Base-by-base conservation (phyloP, 1,139 yeast genomes). In the Martiniozyma asiatica region DNA sequence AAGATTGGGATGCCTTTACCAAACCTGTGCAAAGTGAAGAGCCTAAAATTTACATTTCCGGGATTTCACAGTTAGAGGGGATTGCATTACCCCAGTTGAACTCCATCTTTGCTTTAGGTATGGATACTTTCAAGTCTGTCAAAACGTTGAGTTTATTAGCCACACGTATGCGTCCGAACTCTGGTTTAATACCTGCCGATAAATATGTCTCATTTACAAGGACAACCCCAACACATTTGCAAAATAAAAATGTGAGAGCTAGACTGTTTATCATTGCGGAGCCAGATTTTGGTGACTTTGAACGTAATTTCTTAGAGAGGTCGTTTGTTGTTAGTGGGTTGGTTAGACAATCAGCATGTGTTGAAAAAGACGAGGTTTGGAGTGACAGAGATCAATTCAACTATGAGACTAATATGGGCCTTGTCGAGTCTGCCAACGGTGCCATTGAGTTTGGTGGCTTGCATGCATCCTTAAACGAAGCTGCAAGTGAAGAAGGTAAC, bases 281-380 rank as follows among this genome's bases (percentile, higher is more conserved):
- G 3, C 31, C 37, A 0, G 50, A 47, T 32, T 40, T 50, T 27
- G 48, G 43, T 2, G 26, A 33, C 25, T 27, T 40, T 20, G 58
- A 53, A 22, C 39, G 57, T 31, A 44, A 43, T 27, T 46, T 45
- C 19, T 30, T 53, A 8, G 53, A 49, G 28, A 43, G 57, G 28
- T 30, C 47, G 11, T 37, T 43, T 13, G 31, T 50, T 18, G 35
- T 40, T 10, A 38, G 41, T 23, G 57, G 56, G 9, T 35, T 49
- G 22, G 35, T 43, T 2, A 34, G 29, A 8, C 52, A 47, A 26
- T 17, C 34, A 13, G 27, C 30, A 4, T 24, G 37, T 9, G 30
- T 47, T 13, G 50, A 46, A 0, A 37, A 37, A 4, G 20, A 21
- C 4, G 53, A 48, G 27, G 8, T 19, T 1, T 43, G 37, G 27